Evolutionary conservation across 352 stramenopile species (phyloP), one percentile per base, ranked within the genome.

Genomic region (Pythium plurisporium): DNA sequence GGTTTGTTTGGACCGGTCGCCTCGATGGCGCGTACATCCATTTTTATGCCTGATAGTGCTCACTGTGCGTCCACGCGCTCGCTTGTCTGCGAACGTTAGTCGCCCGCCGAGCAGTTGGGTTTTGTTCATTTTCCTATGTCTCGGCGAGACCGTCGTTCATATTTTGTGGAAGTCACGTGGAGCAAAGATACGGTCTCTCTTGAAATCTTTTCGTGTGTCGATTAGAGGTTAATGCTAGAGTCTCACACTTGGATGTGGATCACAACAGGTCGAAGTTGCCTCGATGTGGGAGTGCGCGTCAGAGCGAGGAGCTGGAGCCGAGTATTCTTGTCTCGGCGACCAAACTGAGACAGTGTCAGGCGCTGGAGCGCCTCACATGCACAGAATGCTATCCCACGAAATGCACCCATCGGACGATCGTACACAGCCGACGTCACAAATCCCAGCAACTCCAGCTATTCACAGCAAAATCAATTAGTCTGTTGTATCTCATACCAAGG

Each of bases 341-440:
- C 23, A 36, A 43, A 12, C 29, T 33, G 37, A 49, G 22, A 8
- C 53, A 86, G n/a, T n/a, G 82, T 79, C 14, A 89, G 60, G 14
- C 72, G 71, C 54, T 93, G 76, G 5, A 93, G 65, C 15, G 62
- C 41, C 29, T 89, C 77, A 51, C 79, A 89, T 20, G 67, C 67
- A 55, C 84, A 83, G 46, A 90, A 93, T 4, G 76, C 83, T 6
- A 72, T 62, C 0, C 75, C 80, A 17, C 80, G 79, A 62, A 83
- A 83, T 36, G 74, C 72, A 1, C 74, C 62, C 59, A 88, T 93
- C 5, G 83, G 79, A 44, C 74, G 73, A 33, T 93, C 83, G 50
- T 93, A 91, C n/a, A 93, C 66, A 11, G 81, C 77, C 6, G 79
- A 91, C 12, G 80, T 91, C 41, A 90, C 68, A 46, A 76, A 89